Conservation (phyloP, 148 eudicot species). For the Chenopodium suecicum region DNA sequence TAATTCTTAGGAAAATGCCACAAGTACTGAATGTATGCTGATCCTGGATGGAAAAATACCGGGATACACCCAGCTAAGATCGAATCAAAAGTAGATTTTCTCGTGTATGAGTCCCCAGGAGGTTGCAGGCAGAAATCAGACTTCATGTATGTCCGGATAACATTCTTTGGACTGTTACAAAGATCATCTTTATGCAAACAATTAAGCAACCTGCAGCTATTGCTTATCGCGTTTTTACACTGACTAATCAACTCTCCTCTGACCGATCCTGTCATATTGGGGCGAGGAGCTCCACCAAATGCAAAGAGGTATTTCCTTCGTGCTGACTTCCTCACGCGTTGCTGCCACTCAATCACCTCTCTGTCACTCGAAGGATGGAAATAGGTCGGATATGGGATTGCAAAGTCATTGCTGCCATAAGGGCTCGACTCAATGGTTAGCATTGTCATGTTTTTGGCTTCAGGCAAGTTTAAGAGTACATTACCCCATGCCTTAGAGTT, state of each 20-base stretch:
- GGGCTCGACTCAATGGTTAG: slow-evolving; percentile 37
- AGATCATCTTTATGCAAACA: slow-evolving; percentile 13
- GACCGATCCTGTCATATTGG: slow-evolving; percentile 26
- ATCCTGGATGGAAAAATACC: slow-evolving; percentile 36
- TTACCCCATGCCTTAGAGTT: slow-evolving; percentile 37
- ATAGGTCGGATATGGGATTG: slow-evolving; percentile 46
- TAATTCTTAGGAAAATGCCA: slow-evolving; percentile 48
- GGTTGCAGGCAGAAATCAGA: slow-evolving; percentile 52
- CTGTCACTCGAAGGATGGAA: slow-evolving; percentile 40
- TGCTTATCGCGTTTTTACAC: slow-evolving; percentile 26
- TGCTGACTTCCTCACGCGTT: slow-evolving; percentile 24
- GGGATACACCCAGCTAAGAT: slow-evolving; percentile 56
- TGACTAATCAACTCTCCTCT: slow-evolving; percentile 35
- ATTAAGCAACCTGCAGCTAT: slow-evolving; percentile 29
- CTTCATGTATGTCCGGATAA: slow-evolving; percentile 25
- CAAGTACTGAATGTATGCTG: slow-evolving; percentile 41
- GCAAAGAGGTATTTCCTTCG: slow-evolving; percentile 32
- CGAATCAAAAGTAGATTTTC: slow-evolving; percentile 47
- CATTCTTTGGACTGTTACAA: slow-evolving; percentile 25
- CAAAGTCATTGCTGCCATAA: slow-evolving; percentile 33
- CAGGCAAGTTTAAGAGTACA: slow-evolving; percentile 35
- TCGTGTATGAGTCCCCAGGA: slow-evolving; percentile 34
- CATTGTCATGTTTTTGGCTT: slow-evolving; percentile 37
- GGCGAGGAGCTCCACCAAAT: slow-evolving; percentile 40
- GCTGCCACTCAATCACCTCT: slow-evolving; percentile 41